Evolutionary conservation across 371 early-diverging fungal genomes (phyloP).

Genomic region (Mortierella sp.): DNA sequence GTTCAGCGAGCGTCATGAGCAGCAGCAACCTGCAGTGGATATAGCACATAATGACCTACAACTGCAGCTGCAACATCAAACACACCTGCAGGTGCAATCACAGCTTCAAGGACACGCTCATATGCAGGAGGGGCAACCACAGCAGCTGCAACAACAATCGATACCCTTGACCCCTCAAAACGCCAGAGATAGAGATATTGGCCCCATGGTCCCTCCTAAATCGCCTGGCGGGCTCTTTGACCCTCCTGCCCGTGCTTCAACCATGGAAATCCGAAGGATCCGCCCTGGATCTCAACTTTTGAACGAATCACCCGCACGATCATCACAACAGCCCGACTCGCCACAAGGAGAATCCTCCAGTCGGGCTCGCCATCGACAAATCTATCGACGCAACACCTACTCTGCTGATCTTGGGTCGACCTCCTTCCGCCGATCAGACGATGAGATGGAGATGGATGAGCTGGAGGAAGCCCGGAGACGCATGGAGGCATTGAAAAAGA

Average conservation of each 20-base stretch:
- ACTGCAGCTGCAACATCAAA: constrained; percentile 9
- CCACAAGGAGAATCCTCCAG: constrained; percentile 28
- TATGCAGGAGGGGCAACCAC: constrained; percentile 11
- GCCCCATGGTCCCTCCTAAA: constrained; percentile 16
- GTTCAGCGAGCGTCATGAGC: neutral
- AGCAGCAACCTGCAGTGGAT: neutral
- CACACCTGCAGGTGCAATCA: constrained; percentile 11
- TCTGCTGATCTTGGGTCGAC: constrained; percentile 44
- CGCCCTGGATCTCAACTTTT: constrained; percentile 32
- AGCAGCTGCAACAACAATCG: constrained; percentile 7
- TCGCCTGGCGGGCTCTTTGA: constrained; percentile 10
- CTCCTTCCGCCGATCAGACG: constrained; percentile 48
- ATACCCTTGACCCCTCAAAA: constrained; percentile 10
- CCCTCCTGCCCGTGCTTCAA: constrained; percentile 45
- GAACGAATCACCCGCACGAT: constrained; percentile 21
- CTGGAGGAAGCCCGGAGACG: constrained; percentile 36
- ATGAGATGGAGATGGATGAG: constrained; percentile 52
- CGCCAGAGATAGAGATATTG: neutral
- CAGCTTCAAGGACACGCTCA: neutral
- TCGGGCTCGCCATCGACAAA: constrained; percentile 25
- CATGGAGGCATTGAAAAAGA: constrained; percentile 54
- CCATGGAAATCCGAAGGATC: constrained; percentile 38
- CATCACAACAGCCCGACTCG: neutral
- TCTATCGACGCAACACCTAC: constrained; percentile 58
- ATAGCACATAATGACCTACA: neutral